Evolutionary conservation across 768 basidiomycete species (phyloP).

Genomic region (Pholiota conissans): DNA sequence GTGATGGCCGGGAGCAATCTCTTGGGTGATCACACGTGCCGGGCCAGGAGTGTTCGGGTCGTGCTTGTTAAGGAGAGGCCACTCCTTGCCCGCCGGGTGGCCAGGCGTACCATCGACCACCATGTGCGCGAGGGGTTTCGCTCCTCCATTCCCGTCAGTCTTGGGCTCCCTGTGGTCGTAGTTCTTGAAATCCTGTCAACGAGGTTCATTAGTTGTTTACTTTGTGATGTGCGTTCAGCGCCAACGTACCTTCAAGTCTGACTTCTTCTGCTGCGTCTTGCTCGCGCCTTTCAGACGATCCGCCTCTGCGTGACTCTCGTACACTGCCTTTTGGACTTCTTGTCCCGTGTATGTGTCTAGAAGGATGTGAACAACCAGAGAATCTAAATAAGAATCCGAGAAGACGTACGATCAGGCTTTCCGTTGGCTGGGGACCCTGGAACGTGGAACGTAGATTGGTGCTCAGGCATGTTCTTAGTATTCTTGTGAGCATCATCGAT

Average conservation of each 20-base stretch:
- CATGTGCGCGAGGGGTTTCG: constrained; percentile 1
- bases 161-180: neutral
- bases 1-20: neutral
- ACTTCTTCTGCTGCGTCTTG: neutral
- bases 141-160: neutral
- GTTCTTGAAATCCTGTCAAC: neutral
- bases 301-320: constrained; percentile 1
- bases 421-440: neutral
- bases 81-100: neutral
- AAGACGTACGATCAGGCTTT: neutral
- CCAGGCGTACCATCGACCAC: neutral
- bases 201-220: too few species aligned
- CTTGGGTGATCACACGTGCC: constrained; percentile 8
- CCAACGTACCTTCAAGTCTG: neutral
- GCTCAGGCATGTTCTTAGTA: constrained; percentile 4
- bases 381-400: too few species aligned
- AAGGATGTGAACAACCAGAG: too few species aligned
- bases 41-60: neutral
- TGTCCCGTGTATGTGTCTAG: constrained; percentile 2
- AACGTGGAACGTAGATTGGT: neutral
- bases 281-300: neutral
- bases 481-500: neutral
- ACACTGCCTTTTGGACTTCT: constrained; percentile 6
- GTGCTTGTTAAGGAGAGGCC: neutral
- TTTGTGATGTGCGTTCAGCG: too few species aligned